Evolutionary conservation across 2,329 filamentous ascomycete genomes (phyloP), one percentile per base, ranked within the genome.

Genomic region (Aspergillus ochraceoroseus): DNA sequence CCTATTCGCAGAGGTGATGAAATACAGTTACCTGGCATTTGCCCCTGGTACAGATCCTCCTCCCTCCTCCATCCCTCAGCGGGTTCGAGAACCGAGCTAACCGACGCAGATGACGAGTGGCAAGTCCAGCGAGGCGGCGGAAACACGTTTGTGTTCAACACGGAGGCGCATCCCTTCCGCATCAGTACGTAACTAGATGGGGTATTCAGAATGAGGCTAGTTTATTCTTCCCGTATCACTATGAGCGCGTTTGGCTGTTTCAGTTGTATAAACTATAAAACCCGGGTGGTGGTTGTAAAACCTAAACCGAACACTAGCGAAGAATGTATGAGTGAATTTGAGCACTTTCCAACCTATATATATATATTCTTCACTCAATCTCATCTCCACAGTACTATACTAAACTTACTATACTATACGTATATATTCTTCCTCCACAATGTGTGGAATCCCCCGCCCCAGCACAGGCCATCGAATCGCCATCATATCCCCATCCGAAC

Each of bases 1-100:
- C 68, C 82, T 85, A 70, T 87, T 94, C 62, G 87, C 87, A 0
- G 87, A 94, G 70, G 83, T 88, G 47, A 61, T 94, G 62, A 94
- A 94, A 72, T 94, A 94, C 62, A 70, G 76, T 41, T 94, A 85
- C 66, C 61, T 94, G 53, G 84, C 85, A 43, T 79, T 80, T 57
- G 73, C 76, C 0, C 53, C 57, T 12, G 62, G 61, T 63, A 53
- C n/a, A n/a, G n/a, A n/a, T n/a, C n/a, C n/a, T n/a, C n/a, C n/a
- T n/a, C n/a, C n/a, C 46, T 52, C 48, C 11, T 12, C 1, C 5
- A 7, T 23, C 11, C 3, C 5, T 7, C 13, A 12, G 29, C 2
- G 9, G 2, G 13, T 13, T 7, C 25, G 8, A 30, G 22, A 28
- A 17, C 23, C 19, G 20, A 27, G 55, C 49, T 46, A 32, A 58